A percentile compares a stretch with the other conserved stretches of the same genome.
Conservation (phyloP, 176 grass and related monocot genomes). For the Thinopyrum elongatum region DNA sequence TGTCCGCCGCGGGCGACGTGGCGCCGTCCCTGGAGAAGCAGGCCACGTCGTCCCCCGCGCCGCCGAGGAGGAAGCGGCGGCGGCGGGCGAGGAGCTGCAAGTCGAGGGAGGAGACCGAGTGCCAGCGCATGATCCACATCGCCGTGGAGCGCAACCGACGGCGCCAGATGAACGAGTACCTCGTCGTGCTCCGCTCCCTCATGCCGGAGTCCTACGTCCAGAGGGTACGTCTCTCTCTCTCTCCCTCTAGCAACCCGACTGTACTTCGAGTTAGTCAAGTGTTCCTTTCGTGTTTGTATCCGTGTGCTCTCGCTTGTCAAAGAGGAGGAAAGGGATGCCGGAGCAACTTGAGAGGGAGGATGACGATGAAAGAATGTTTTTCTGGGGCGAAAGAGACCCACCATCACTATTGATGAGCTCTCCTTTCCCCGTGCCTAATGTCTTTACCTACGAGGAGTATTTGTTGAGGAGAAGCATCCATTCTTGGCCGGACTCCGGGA, state of each 20-base stretch:
- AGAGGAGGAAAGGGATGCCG: conserved; percentile 31
- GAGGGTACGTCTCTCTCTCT: conserved; percentile 45
- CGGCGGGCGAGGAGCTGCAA: conserved; percentile 69
- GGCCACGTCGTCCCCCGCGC: neutral
- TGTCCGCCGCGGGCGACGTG: neutral
- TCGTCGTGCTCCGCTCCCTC: conserved; percentile 70
- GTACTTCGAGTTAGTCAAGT: conserved; percentile 1
- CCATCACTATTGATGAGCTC: neutral
- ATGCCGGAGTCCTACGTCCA: conserved; percentile 87
- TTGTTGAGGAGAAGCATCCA: neutral
- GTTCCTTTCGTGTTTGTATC: neutral
- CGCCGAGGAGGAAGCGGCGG: conserved; percentile 70
- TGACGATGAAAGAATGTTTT: conserved; percentile 7
- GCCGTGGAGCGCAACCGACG: conserved; percentile 98
- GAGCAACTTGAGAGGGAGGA: conserved; percentile 5
- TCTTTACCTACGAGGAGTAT: neutral
- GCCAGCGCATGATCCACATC: conserved; percentile 97
- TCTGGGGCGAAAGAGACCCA: conserved; percentile 24
- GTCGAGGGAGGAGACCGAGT: conserved; percentile 84
- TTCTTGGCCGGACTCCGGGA: conserved; percentile 12
- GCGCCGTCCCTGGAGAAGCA: neutral
- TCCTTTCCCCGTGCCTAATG: neutral
- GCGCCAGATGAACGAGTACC: conserved; percentile 96
- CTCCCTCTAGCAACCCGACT: conserved; percentile 6
- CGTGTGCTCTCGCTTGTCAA: neutral